Conservation (phyloP, 2,329 filamentous ascomycete species). For the Blastomyces emzantsi region DNA sequence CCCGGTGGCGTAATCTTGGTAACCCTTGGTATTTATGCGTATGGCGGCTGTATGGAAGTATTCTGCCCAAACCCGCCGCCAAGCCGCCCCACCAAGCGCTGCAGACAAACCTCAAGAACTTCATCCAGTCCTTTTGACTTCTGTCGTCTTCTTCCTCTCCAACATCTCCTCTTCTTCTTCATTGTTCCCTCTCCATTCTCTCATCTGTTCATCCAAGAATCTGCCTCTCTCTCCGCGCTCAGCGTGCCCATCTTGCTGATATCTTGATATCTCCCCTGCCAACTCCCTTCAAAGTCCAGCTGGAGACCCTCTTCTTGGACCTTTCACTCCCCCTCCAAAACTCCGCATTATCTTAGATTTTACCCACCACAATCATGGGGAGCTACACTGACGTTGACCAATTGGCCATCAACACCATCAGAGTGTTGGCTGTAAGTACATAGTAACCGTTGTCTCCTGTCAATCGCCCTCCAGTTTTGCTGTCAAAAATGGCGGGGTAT, state of each 20-base stretch:
- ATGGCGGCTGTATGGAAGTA: not conserved
- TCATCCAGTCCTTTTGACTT: not conserved
- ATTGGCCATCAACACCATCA: conserved; percentile 97
- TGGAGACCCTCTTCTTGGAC: too few relatives aligned
- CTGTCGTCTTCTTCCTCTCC: not conserved
- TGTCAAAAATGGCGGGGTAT: not conserved
- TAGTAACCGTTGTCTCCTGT: not conserved
- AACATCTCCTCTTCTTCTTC: conserved; percentile 6
- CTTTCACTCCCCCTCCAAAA: too few relatives aligned
- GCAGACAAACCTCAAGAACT: not conserved
- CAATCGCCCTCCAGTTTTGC: not conserved
- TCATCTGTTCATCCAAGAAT: conserved; percentile 17
- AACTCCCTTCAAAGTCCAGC: not conserved
- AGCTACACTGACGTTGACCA: conserved; percentile 71
- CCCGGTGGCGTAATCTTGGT: not conserved
- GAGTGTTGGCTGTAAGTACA: conserved; percentile 88
- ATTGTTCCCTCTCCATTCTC: conserved; percentile 18
- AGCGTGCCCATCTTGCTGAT: conserved; percentile 13
- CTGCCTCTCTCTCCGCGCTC: conserved; percentile 18
- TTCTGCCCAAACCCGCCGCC: not conserved
- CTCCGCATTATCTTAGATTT: not conserved
- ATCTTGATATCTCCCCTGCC: not conserved
- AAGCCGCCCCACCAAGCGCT: not conserved
- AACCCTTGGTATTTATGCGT: not conserved
- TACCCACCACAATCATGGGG: conserved; percentile 56